phyloP scores from a whole-genome alignment of 352 stramenopile genomes.

The Globisporangium recalcitrans region DNA sequence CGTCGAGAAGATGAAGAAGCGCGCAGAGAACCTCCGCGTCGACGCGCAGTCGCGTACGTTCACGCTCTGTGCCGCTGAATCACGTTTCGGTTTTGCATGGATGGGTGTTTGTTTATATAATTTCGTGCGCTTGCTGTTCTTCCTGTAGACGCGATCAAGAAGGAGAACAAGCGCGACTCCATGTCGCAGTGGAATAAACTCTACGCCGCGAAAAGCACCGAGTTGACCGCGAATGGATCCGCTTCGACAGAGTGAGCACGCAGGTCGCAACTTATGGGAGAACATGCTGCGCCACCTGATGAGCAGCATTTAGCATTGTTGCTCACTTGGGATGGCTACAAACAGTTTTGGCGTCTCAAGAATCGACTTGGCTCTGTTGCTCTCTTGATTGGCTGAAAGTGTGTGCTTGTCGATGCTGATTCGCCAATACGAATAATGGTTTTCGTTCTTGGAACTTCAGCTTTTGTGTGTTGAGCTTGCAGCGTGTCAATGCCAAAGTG shows the following conservation, averaged over 20 bases:
- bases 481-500: background rate
- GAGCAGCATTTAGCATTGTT: background rate
- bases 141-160: slow-evolving; percentile 70
- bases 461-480: background rate
- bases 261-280: too few species aligned
- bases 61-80: background rate
- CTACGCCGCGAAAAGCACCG: slow-evolving; percentile 52
- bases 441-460: slow-evolving; percentile 7
- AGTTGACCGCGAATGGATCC: slow-evolving; percentile 3
- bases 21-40: slow-evolving; percentile 58
- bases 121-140: background rate
- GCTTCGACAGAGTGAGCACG: background rate
- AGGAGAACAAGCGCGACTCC: slow-evolving; percentile 71
- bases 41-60: slow-evolving; percentile 72
- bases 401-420: background rate
- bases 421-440: slow-evolving; percentile 9
- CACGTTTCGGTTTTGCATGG: background rate
- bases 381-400: slow-evolving; percentile 7
- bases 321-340: slow-evolving; percentile 5
- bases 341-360: background rate
- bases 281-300: too few species aligned
- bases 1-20: slow-evolving; percentile 69
- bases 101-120: background rate
- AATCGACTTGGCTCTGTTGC: background rate
- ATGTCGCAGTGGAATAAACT: slow-evolving; percentile 77